Percentiles rank a stretch among this genome's conserved stretches.
Evolutionary conservation across 2,329 filamentous ascomycete species (phyloP).

Genomic region (Camillea tinctor): DNA sequence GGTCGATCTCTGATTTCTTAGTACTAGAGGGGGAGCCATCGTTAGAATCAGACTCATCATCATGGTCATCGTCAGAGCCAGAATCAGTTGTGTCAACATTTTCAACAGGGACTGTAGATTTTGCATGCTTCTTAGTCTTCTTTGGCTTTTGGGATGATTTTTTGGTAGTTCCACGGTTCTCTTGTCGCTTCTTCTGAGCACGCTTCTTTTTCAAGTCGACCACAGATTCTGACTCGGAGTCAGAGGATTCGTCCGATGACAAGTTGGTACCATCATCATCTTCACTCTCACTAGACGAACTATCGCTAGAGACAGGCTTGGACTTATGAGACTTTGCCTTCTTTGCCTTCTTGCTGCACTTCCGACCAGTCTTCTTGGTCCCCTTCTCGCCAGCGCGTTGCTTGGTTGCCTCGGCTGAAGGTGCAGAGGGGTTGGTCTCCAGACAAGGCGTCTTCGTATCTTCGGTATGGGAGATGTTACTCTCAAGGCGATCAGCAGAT

Average conservation of each 20-base stretch:
- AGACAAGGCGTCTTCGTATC: constrained; percentile 19
- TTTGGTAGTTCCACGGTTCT: constrained; percentile 30
- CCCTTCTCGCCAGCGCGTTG: constrained; percentile 23
- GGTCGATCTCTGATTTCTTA: constrained; percentile 19
- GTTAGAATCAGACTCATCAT: constrained; percentile 23
- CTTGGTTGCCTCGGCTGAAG: constrained; percentile 20
- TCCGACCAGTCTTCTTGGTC: constrained; percentile 23
- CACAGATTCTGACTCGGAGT: constrained; percentile 27
- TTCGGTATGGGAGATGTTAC: constrained; percentile 12
- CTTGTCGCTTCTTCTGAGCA: constrained; percentile 30
- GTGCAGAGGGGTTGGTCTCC: constrained; percentile 21
- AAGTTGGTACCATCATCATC: constrained; percentile 15
- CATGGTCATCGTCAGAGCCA: constrained; percentile 16
- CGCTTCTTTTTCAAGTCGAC: constrained; percentile 29
- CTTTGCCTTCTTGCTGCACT: constrained; percentile 13
- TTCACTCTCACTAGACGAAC: constrained; percentile 18
- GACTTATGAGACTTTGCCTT: constrained; percentile 16
- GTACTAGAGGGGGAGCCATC: not conserved
- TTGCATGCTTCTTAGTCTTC: constrained; percentile 28
- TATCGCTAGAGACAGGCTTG: constrained; percentile 14
- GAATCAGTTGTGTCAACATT: constrained; percentile 24
- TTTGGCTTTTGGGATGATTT: constrained; percentile 17
- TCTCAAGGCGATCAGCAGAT: constrained; percentile 21
- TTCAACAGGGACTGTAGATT: constrained; percentile 18
- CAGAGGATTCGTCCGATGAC: constrained; percentile 24